These are phyloP conservation scores for Dendrobium officinale DNA, from an alignment of 106 monocot genomes.

Conservation along the genomic window DNA sequence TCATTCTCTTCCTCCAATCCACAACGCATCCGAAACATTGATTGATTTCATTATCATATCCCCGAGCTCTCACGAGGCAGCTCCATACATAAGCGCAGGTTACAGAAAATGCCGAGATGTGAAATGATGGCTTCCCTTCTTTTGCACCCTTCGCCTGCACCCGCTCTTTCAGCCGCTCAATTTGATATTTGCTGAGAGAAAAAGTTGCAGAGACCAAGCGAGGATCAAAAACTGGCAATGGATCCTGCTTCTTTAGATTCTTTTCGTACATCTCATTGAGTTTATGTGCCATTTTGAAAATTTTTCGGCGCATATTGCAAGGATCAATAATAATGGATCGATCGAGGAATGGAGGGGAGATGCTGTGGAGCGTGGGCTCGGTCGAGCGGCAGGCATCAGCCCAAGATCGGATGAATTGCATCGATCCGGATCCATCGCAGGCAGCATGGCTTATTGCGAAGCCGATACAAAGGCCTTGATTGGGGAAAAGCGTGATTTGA, in stretches of 20 bases:
- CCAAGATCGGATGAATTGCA: slow-evolving; percentile 21
- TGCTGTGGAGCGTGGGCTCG: too few relatives aligned
- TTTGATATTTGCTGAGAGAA: not conserved
- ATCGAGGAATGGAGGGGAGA: slow-evolving; percentile 14
- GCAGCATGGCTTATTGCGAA: slow-evolving; percentile 12
- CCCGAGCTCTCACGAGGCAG: slow-evolving; percentile 1
- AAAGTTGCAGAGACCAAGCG: slow-evolving; percentile 7
- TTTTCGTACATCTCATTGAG: not conserved
- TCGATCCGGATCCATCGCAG: slow-evolving; percentile 13
- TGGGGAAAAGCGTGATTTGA: slow-evolving; percentile 21
- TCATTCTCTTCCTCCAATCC: slow-evolving; percentile 17
- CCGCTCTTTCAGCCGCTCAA: slow-evolving; percentile 11
- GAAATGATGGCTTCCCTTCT: not conserved
- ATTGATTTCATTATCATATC: not conserved
- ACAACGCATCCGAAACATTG: not conserved
- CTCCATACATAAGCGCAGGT: slow-evolving; percentile 21
- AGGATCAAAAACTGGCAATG: not conserved
- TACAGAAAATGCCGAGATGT: slow-evolving; percentile 23
- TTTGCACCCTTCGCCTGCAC: not conserved
- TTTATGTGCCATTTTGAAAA: not conserved
- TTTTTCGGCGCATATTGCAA: not conserved
- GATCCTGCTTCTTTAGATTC: not conserved
- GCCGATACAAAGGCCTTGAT: slow-evolving; percentile 18
- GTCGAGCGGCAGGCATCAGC: slow-evolving; percentile 2
- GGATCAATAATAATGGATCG: slow-evolving; percentile 14